Evolutionary conservation across 345 rosid species (phyloP), one percentile per base, ranked within the genome.

Genomic region (Populus tremula): DNA sequence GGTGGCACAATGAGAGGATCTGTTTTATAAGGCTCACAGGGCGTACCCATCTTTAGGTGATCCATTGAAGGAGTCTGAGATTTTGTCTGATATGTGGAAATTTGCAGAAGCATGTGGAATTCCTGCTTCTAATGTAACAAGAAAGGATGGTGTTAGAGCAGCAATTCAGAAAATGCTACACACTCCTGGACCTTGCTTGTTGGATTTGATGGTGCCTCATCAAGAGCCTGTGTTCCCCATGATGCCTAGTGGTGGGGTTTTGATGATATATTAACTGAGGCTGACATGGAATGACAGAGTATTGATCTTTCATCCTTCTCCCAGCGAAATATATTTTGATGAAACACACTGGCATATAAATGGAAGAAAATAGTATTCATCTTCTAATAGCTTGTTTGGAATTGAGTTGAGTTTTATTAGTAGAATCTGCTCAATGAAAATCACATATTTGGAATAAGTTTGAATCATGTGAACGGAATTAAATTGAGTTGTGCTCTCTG

Each of bases 211-310:
- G 17, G 90, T 93, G 20, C 98, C 98, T 12, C 98, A 90, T 82
- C 97, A 96, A 84, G 99, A 93, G 80, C 99, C 93, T 77, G 99
- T 93, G 23, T 79, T 95, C 67, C 97, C 99, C 61, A 92, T 95
- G 98, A 95, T 93, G 81, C 99, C 98, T 1, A 93, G 96, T 71
- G 94, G 96, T 36, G 98, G 97, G 8, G 90, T 93, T 67, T 95
- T 73, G 91, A 87, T 63, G 98, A 92, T 84, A 71, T 91, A 79
- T 93, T 92, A 67, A 89, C 89, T 1, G 98, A 93, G 76, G 97
- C 96, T 27, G 99, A 41, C 2, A 96, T 85, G 98, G 98, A 45
- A 87, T 96, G 87, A 87, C 71, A 4, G 73, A 82, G 63, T 77
- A 74, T 59, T 78, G 50, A 70, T 56, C 70, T 38, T 11, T 43